phyloP scores from a whole-genome alignment of 495 filamentous ascomycete genomes.

The Aspergillus egyptiacus region DNA sequence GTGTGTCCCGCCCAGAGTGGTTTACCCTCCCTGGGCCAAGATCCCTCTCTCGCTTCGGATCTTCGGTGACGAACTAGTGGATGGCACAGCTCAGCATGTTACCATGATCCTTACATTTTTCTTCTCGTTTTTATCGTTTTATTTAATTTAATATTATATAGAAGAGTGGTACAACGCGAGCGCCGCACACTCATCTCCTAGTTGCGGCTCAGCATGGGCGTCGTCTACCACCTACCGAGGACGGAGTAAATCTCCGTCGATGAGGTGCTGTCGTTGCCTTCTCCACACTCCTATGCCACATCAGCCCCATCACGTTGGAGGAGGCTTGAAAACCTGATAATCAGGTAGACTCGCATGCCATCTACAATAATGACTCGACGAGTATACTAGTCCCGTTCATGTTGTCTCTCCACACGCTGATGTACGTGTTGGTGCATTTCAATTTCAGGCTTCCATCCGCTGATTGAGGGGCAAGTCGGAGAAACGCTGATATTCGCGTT shows the following conservation, averaged over 20 bases:
- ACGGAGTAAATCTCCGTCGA: too few relatives aligned
- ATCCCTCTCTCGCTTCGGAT: slow-evolving; percentile 21
- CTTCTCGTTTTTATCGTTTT: too few relatives aligned
- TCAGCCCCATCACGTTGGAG: neutral
- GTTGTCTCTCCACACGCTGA: slow-evolving; percentile 13
- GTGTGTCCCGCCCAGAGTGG: slow-evolving; percentile 36
- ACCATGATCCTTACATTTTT: neutral
- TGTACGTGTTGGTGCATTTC: slow-evolving; percentile 19
- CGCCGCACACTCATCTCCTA: neutral
- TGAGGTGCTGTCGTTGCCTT: neutral
- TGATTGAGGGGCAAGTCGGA: neutral
- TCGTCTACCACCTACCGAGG: neutral
- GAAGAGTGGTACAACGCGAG: too few relatives aligned
- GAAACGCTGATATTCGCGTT: slow-evolving; percentile 2
- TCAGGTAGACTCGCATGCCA: too few relatives aligned
- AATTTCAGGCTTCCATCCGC: slow-evolving; percentile 12
- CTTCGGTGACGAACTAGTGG: slow-evolving; percentile 1
- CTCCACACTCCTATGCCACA: neutral
- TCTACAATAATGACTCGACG: too few relatives aligned
- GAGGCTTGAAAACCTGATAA: neutral
- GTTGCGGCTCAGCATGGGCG: slow-evolving; percentile 1
- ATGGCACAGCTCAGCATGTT: too few relatives aligned
- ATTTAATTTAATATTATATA: too few relatives aligned
- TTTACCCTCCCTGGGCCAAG: slow-evolving; percentile 25
- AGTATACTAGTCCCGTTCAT: too few relatives aligned